Evolutionary conservation across 164 flowering plant species (phyloP).

Genomic region (Pachysandra terminalis): DNA sequence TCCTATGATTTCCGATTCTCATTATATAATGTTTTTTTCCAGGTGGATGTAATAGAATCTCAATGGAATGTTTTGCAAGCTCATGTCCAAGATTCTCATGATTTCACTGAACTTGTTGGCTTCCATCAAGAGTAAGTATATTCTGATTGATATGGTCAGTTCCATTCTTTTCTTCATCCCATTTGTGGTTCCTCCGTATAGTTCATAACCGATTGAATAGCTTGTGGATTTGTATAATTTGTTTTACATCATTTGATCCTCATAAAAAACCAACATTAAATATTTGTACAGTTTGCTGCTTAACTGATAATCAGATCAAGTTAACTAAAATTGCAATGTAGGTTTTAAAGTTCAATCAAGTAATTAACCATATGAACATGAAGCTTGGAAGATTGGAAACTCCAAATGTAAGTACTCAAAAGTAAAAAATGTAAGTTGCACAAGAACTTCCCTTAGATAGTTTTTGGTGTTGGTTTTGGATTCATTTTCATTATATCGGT

Average conservation of each 20-base stretch:
- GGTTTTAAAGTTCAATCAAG: no score
- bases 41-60: slow-evolving; percentile 99
- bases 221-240: not conserved
- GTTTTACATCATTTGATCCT: not conserved
- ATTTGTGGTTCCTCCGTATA: not conserved
- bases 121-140: slow-evolving; percentile 94
- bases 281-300: not conserved
- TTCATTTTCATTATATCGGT: no score
- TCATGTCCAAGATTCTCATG: slow-evolving; percentile 83
- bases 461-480: no score
- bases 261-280: not conserved
- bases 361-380: not conserved
- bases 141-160: not conserved
- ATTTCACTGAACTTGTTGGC: slow-evolving; percentile 90
- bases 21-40: slow-evolving; percentile 14
- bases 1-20: slow-evolving; percentile 1
- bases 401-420: not conserved
- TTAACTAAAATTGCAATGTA: no score
- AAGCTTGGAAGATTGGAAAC: not conserved
- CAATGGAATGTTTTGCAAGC: slow-evolving; percentile 92
- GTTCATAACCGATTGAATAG: not conserved
- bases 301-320: not conserved
- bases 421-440: no score
- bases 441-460: no score
- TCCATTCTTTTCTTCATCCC: not conserved